These are phyloP conservation scores for Cladophialophora carrionii DNA, from an alignment of 2,329 filamentous ascomycete species.

Conservation along the genomic window DNA sequence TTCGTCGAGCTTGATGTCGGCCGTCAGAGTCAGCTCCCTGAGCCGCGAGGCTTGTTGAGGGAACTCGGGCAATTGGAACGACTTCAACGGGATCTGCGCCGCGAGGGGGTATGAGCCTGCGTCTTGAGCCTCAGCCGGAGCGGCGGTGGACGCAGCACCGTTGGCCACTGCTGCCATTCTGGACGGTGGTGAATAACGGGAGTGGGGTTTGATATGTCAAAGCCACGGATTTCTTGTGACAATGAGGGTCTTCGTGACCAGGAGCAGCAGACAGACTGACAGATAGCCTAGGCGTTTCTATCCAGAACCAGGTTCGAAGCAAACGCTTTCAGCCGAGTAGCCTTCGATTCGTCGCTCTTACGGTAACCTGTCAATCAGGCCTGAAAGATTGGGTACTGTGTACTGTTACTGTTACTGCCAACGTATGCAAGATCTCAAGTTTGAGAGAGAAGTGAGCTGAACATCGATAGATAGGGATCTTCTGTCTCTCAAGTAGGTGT, in stretches of 20 bases:
- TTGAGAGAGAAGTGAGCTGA: not conserved
- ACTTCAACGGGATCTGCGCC: conserved; percentile 53
- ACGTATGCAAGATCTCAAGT: too few relatives aligned
- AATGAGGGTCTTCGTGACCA: not conserved
- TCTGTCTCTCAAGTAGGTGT: not conserved
- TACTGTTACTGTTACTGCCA: too few relatives aligned
- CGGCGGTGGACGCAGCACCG: not conserved
- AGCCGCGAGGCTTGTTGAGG: conserved; percentile 50
- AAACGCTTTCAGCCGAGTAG: not conserved
- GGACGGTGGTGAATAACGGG: not conserved
- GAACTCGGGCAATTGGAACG: conserved; percentile 53
- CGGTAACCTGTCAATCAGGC: not conserved
- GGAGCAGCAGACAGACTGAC: not conserved
- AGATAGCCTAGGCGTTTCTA: too few relatives aligned
- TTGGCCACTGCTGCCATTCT: conserved; percentile 5
- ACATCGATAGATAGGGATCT: not conserved
- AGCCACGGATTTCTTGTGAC: not conserved
- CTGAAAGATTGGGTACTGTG: not conserved
- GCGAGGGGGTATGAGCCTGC: conserved; percentile 42
- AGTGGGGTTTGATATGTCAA: not conserved
- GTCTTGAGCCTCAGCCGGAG: not conserved
- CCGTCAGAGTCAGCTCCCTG: conserved; percentile 53
- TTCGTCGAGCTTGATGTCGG: conserved; percentile 54
- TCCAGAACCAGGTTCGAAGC: not conserved
- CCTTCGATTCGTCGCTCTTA: not conserved